These are phyloP conservation scores for Immersiporthe knoxdaviesiana DNA, from an alignment of 2,329 filamentous ascomycete genomes.

Conservation along the genomic window DNA sequence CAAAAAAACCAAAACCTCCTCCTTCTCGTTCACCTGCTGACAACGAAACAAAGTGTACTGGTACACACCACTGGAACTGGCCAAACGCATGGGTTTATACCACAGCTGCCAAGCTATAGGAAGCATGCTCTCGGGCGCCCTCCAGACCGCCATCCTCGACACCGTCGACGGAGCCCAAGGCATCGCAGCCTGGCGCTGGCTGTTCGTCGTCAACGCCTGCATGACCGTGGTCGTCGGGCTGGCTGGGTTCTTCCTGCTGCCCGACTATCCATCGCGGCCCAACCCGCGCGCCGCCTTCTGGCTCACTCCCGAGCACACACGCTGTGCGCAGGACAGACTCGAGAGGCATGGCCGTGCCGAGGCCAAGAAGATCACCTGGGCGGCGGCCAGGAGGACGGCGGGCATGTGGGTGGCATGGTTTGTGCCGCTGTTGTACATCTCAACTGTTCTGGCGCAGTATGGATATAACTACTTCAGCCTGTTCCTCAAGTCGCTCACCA, in stretches of 20 bases:
- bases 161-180: slow-evolving; percentile 53
- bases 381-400: slow-evolving; percentile 48
- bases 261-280: slow-evolving; percentile 46
- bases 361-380: slow-evolving; percentile 49
- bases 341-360: slow-evolving; percentile 49
- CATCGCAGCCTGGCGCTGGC: slow-evolving; percentile 54
- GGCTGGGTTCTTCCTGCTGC: slow-evolving; percentile 53
- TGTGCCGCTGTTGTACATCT: slow-evolving; percentile 48
- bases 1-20: slow-evolving; percentile 5
- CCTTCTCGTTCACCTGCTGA: slow-evolving; percentile 17
- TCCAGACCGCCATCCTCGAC: slow-evolving; percentile 57
- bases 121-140: slow-evolving; percentile 56
- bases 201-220: slow-evolving; percentile 60
- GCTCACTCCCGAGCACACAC: slow-evolving; percentile 47
- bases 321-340: slow-evolving; percentile 48
- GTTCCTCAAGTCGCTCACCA: slow-evolving; percentile 46
- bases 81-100: slow-evolving; percentile 58
- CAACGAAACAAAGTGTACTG: slow-evolving; percentile 40
- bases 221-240: slow-evolving; percentile 57
- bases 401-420: slow-evolving; percentile 50
- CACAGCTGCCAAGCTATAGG: slow-evolving; percentile 56
- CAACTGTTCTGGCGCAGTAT: slow-evolving; percentile 50
- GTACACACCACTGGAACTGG: slow-evolving; percentile 48
- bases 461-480: slow-evolving; percentile 51
- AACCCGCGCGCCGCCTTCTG: slow-evolving; percentile 48